These are phyloP conservation scores for Entrophospora sp. DNA, from an alignment of 192 early-diverging fungal species.

Conservation along the genomic window DNA sequence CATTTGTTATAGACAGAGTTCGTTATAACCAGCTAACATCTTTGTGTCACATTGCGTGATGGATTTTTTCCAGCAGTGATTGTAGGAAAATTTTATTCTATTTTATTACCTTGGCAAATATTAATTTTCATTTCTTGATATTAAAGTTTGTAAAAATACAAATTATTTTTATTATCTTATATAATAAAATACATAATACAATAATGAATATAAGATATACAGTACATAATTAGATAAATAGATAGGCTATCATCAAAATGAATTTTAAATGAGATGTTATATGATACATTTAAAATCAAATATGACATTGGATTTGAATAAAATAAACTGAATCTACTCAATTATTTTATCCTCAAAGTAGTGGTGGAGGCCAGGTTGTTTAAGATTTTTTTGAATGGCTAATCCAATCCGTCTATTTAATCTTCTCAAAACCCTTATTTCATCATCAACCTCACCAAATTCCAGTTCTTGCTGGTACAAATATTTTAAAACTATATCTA, in stretches of 20 bases:
- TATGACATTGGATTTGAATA: not conserved
- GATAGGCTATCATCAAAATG: not conserved
- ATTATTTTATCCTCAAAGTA: too few relatives aligned
- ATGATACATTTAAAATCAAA: not conserved
- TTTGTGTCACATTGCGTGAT: not conserved
- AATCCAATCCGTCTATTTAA: not conserved
- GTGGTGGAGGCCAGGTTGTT: not conserved
- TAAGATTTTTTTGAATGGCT: not conserved
- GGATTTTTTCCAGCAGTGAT: not conserved
- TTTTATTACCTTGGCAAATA: too few relatives aligned
- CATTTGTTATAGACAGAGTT: not conserved
- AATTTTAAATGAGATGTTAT: not conserved
- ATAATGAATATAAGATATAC: not conserved
- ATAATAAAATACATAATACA: not conserved
- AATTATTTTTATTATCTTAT: not conserved
- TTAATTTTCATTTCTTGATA: not conserved
- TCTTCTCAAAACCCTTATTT: too few relatives aligned
- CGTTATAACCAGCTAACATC: not conserved
- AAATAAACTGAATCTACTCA: not conserved
- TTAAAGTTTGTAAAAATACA: not conserved
- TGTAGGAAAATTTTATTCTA: not conserved
- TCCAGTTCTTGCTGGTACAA: conserved; percentile 3
- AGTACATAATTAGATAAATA: not conserved
- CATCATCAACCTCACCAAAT: not conserved
- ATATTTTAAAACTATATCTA: not conserved